Evolutionary conservation across 2,329 filamentous ascomycete genomes (phyloP).

Genomic region (Fusarium sp.): DNA sequence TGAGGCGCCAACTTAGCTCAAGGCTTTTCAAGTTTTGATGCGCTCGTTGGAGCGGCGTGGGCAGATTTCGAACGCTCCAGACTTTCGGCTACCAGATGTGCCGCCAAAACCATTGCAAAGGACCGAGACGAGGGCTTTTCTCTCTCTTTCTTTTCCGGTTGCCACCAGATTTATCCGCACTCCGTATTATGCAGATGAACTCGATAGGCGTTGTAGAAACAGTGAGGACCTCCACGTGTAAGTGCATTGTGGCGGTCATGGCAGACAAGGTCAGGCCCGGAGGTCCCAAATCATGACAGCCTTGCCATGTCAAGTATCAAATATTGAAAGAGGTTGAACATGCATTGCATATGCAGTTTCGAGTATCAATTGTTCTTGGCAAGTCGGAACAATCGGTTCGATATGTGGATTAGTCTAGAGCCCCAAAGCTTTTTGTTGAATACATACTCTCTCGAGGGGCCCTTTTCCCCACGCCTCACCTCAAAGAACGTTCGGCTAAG

Average conservation of each 20-base stretch:
- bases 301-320: constrained; percentile 14
- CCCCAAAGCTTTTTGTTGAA: neutral
- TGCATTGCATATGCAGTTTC: constrained; percentile 28
- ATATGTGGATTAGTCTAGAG: neutral
- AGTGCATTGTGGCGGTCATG: constrained; percentile 21
- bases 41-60: constrained; percentile 28
- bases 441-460: neutral
- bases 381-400: constrained; percentile 12
- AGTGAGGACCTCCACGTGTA: constrained; percentile 16
- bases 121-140: constrained; percentile 28
- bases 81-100: constrained; percentile 30
- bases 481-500: constrained; percentile 7
- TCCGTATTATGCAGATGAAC: neutral
- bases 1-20: constrained; percentile 30
- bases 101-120: constrained; percentile 12
- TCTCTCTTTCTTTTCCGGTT: constrained; percentile 8
- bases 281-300: constrained; percentile 5
- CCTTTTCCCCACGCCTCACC: neutral
- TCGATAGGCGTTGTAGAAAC: constrained; percentile 2
- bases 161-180: constrained; percentile 1
- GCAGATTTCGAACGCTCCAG: constrained; percentile 44
- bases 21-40: constrained; percentile 27
- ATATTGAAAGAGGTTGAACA: constrained; percentile 19
- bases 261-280: constrained; percentile 12
- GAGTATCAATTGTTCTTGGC: constrained; percentile 22